These are phyloP conservation scores for Carex scoparia DNA, from an alignment of 176 grass and related monocot genomes.

Conservation along the genomic window DNA sequence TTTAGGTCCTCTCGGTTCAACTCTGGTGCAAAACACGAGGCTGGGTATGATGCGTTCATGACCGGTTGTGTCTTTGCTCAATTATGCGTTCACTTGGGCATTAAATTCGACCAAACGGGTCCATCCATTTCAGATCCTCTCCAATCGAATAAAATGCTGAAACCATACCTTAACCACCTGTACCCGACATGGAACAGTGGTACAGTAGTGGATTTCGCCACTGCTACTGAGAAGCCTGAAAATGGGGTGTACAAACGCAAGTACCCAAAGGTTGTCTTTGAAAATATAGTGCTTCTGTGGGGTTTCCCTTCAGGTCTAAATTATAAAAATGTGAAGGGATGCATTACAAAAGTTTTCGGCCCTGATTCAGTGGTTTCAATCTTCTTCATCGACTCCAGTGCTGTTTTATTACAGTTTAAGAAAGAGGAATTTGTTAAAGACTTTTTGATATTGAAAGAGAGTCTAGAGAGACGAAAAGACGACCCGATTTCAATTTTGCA, in stretches of 20 bases:
- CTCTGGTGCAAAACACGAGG: constrained; percentile 88
- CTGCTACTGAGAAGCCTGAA: constrained; percentile 66
- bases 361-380: constrained; percentile 40
- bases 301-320: constrained; percentile 59
- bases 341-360: constrained; percentile 72
- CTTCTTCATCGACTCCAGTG: constrained; percentile 66
- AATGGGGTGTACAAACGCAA: not conserved
- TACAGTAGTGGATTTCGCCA: constrained; percentile 66
- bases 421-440: constrained; percentile 58
- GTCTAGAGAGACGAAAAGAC: constrained; percentile 39
- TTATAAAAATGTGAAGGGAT: constrained; percentile 65
- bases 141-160: constrained; percentile 43
- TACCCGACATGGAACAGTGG: constrained; percentile 75
- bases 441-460: constrained; percentile 72
- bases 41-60: constrained; percentile 97
- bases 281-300: constrained; percentile 70
- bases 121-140: constrained; percentile 37
- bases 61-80: constrained; percentile 86
- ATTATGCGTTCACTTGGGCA: constrained; percentile 49
- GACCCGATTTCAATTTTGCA: constrained; percentile 65
- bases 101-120: constrained; percentile 55
- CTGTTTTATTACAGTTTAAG: constrained; percentile 73
- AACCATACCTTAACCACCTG: constrained; percentile 63
- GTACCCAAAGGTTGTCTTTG: constrained; percentile 34
- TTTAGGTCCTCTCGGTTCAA: constrained; percentile 79